A percentile compares a stretch with the other conserved stretches of the same genome.
These are phyloP conservation scores for Cystofilobasidium macerans DNA, from an alignment of 768 basidiomycete genomes.

Conservation along the genomic window DNA sequence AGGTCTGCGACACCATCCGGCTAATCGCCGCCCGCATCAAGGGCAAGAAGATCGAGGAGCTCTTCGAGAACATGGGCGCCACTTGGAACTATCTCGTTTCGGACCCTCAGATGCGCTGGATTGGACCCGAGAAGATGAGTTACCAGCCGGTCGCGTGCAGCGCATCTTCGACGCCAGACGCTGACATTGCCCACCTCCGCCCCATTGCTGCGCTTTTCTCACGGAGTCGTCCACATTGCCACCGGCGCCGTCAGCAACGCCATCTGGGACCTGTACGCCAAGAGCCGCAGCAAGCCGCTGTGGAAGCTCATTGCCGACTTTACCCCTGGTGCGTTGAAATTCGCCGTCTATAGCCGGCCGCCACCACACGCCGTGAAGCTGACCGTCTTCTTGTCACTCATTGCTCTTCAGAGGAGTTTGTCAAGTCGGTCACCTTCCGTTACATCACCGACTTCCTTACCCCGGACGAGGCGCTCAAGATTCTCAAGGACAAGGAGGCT, in stretches of 20 bases:
- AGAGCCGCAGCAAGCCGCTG: slow-evolving; percentile 65
- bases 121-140: slow-evolving; percentile 31
- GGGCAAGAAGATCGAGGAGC: slow-evolving; percentile 64
- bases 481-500: slow-evolving; percentile 65
- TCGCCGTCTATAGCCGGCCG: too few species aligned
- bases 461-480: slow-evolving; percentile 70
- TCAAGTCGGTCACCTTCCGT: slow-evolving; percentile 21
- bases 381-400: neutral
- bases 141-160: neutral
- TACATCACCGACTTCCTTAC: slow-evolving; percentile 93
- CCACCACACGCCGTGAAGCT: too few species aligned
- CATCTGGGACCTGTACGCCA: slow-evolving; percentile 77
- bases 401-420: slow-evolving; percentile 11
- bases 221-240: slow-evolving; percentile 87
- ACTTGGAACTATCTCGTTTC: slow-evolving; percentile 77
- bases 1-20: slow-evolving; percentile 73
- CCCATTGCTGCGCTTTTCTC: slow-evolving; percentile 46
- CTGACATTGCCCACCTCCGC: neutral
- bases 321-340: slow-evolving; percentile 45
- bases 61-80: slow-evolving; percentile 83
- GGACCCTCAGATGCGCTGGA: slow-evolving; percentile 88
- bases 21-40: slow-evolving; percentile 70
- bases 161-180: neutral
- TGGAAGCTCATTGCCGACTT: slow-evolving; percentile 93
- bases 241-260: slow-evolving; percentile 83